These are phyloP conservation scores for Ceratonia siliqua DNA, from an alignment of 306 rosid genomes.

Conservation along the genomic window DNA sequence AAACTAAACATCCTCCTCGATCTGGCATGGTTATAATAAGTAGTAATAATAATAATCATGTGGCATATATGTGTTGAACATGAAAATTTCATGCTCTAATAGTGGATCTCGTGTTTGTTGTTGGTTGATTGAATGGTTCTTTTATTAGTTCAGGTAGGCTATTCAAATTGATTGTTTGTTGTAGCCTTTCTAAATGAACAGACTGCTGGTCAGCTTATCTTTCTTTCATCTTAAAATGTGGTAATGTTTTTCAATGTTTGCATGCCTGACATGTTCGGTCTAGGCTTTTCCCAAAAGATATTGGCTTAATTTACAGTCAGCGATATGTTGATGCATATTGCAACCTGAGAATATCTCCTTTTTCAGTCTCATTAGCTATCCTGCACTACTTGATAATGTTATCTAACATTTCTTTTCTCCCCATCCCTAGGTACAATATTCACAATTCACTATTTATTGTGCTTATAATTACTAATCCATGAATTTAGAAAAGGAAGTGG, in stretches of 20 bases:
- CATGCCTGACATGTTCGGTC: not conserved
- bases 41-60: not conserved
- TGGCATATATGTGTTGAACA: not conserved
- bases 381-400: not conserved
- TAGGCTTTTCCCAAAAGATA: not conserved
- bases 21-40: slow-evolving; percentile 12
- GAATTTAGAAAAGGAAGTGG: not conserved
- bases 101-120: not conserved
- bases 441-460: not conserved
- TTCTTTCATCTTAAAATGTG: not conserved
- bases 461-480: not conserved
- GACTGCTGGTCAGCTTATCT: not conserved
- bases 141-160: not conserved
- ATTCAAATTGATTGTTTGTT: not conserved
- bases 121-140: slow-evolving; percentile 21
- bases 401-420: not conserved
- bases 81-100: not conserved
- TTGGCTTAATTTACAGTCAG: not conserved
- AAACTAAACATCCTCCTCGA: slow-evolving; percentile 8
- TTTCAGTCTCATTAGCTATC: not conserved
- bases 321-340: not conserved
- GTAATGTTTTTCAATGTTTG: not conserved
- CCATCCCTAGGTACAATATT: not conserved
- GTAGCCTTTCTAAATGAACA: not conserved
- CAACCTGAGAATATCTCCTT: not conserved